These are phyloP conservation scores for Amphibolis antarctica DNA, from an alignment of 106 monocot genomes.

Conservation along the genomic window DNA sequence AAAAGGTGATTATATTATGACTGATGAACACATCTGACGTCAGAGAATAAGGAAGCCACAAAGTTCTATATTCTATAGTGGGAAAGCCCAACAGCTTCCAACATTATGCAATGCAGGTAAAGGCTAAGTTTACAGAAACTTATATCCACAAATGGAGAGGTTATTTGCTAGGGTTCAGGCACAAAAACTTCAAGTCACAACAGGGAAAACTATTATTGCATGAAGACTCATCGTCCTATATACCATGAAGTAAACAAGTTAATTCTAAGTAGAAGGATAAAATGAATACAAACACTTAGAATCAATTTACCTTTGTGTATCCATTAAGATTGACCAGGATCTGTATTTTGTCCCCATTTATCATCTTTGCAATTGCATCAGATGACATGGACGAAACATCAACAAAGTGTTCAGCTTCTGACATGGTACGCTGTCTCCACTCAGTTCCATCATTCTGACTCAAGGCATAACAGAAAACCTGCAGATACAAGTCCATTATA, in stretches of 20 bases:
- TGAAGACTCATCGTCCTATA: too few relatives aligned
- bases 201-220: too few relatives aligned
- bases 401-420: constrained; percentile 83
- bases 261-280: not conserved
- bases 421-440: constrained; percentile 81
- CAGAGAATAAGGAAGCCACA: too few relatives aligned
- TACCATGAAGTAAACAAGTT: not conserved
- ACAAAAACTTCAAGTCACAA: too few relatives aligned
- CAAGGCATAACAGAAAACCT: constrained; percentile 98
- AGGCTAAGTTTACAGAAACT: too few relatives aligned
- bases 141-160: too few relatives aligned
- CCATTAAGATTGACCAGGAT: constrained; percentile 97
- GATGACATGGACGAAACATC: constrained; percentile 90
- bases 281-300: constrained; percentile 12
- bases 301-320: constrained; percentile 75
- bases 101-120: too few relatives aligned
- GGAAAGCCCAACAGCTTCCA: too few relatives aligned
- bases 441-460: constrained; percentile 93
- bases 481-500: not conserved
- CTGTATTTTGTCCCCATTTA: constrained; percentile 86
- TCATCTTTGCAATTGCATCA: constrained; percentile 74
- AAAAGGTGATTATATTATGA: too few relatives aligned
- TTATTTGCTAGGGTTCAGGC: too few relatives aligned
- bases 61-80: too few relatives aligned
- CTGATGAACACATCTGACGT: too few relatives aligned